Evolutionary conservation across 768 basidiomycete species (phyloP), one percentile per base, ranked within the genome.

Genomic region (Tremella fuciformis): DNA sequence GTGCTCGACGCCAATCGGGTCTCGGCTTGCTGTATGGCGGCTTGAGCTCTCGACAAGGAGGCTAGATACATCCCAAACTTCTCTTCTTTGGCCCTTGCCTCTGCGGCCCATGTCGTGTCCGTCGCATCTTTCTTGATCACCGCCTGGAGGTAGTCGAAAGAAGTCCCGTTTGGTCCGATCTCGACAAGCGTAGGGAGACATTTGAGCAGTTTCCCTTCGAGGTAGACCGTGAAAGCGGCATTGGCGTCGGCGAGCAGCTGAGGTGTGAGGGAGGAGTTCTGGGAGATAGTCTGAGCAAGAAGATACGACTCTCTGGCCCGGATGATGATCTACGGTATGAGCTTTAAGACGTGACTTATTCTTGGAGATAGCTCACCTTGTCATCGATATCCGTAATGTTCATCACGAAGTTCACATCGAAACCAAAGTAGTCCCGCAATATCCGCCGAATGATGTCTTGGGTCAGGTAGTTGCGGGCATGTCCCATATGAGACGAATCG

Each of bases 341-440:
- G 13, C 16, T 24, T 50, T 38, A n/a, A 60, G 54, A 34, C 16
- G n/a, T n/a, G 29, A 34, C 29, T 11, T 34, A 34, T 11, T 34
- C 29, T 34, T 34, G 29, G 29, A 4, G 4, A 4, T 4, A 34
- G 59, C 80, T 53, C 59, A 89, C 94, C 85, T 99, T 99, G 83
- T 98, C 96, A 71, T 99, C 96, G 61, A 99, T 96, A 77, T 99
- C 94, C 3, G 96, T 99, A 67, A 99, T 85, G 77, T 99, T 99
- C 91, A 96, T 96, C 46, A 98, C 94, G 73, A 98, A 96, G 76
- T 97, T 91, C 56, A 99, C 88, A 73, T 98, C 89, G 71, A 93
- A 98, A 22, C 89, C 88, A 78, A 98, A 98, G 79, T 94, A 98
- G 79, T 98, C 91, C 0, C 86, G 82, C 81, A 98, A 81, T 52